Evolutionary conservation across 2,329 filamentous ascomycete species (phyloP), one percentile per base, ranked within the genome.

Genomic region (Falciphora oryzae): DNA sequence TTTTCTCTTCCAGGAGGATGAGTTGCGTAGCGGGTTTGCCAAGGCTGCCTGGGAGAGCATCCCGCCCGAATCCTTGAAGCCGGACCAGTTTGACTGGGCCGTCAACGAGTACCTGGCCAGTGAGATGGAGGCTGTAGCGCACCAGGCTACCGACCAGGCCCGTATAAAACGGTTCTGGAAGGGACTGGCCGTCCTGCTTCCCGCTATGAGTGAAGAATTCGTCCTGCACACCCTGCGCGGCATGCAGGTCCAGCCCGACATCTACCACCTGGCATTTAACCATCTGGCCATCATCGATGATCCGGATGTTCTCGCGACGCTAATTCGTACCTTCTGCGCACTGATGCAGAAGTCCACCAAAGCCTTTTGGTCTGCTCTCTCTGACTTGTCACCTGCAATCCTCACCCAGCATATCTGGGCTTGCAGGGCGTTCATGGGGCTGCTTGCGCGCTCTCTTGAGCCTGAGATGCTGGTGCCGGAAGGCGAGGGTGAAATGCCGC

Each of bases 291-390:
- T 71, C 44, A 70, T 67, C 59, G 81, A 82, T 64, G 77, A 78
- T 57, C 82, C 83, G 65, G 78, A 80, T 2, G 85, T 90, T 28
- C 80, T 96, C 65, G 81, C 87, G 16, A 83, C 88, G 65, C 80
- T 95, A 22, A 81, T 96, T 59, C 85, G 87, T 65, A 87, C 89
- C 1, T 84, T 97, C 66, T 86, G 85, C 59, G 81, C 80, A 16
- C 82, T 97, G 22, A 80, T 97, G 63, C 84, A 88, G 68, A 93
- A 91, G 70, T 89, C 91, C 0, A 84, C 92, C 0, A 85, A 84
- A 64, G 90, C 91, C 59, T 95, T 97, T 70, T 97, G 94, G 94
- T 89, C 92, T 70, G 89, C 92, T 1, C 89, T 96, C 77, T 89
- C 90, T 62, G 86, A 92, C 35, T 91, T 94, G 62, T 89, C 91